phyloP scores from a whole-genome alignment of 345 rosid species.

The Clausena lansium region DNA sequence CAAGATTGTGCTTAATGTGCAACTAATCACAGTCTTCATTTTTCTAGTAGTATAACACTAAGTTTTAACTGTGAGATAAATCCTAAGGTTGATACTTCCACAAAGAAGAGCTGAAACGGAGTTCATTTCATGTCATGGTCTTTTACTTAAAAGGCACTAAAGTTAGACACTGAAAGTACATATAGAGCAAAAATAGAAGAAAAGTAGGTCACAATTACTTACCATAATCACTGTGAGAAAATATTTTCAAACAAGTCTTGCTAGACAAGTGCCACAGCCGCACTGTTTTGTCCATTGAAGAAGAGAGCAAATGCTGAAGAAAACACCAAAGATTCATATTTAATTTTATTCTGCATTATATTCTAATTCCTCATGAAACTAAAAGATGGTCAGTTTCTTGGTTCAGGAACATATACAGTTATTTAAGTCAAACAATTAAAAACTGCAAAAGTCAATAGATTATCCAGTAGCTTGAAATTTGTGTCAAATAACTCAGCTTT shows the following conservation, averaged over 20 bases:
- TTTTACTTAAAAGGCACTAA: not conserved
- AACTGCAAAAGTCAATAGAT: not conserved
- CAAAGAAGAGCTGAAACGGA: not conserved
- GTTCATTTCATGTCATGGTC: not conserved
- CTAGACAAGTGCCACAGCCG: slow-evolving; percentile 86
- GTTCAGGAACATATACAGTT: not conserved
- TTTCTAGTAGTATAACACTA: not conserved
- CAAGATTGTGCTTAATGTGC: not conserved
- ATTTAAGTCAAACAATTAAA: slow-evolving; percentile 1
- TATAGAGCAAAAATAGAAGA: slow-evolving; percentile 1
- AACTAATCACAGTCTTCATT: not conserved
- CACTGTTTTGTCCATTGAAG: slow-evolving; percentile 99
- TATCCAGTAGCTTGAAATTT: not conserved
- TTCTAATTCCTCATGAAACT: slow-evolving; percentile 1
- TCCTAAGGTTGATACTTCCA: not conserved
- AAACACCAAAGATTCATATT: slow-evolving; percentile 19
- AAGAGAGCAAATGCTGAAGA: slow-evolving; percentile 81
- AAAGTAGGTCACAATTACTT: slow-evolving; percentile 24
- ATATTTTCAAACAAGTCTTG: slow-evolving; percentile 83
- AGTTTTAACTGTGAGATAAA: not conserved
- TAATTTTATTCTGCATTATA: slow-evolving; percentile 12
- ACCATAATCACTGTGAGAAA: slow-evolving; percentile 96
- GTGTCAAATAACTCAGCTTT: not conserved
- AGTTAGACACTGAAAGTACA: not conserved
- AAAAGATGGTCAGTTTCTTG: slow-evolving; percentile 4